phyloP scores from a whole-genome alignment of 2,329 filamentous ascomycete genomes.

The Beauveria asiatica region DNA sequence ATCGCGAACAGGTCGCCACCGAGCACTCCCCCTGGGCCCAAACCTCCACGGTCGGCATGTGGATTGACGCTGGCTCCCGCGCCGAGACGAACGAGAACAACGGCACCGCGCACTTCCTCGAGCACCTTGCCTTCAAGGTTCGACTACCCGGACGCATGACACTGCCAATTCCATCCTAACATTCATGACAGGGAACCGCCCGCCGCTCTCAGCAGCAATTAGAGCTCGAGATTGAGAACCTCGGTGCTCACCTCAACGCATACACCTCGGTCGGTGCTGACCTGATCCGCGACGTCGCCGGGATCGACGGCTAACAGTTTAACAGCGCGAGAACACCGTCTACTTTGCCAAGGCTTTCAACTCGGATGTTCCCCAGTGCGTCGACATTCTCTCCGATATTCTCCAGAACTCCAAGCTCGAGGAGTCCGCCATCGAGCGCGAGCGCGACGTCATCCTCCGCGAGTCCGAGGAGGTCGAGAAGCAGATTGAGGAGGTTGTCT shows the following conservation, averaged over 20 bases:
- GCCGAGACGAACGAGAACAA: slow-evolving; percentile 98
- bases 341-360: slow-evolving; percentile 99
- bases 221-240: slow-evolving; percentile 99
- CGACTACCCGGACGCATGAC: slow-evolving; percentile 7
- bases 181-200: slow-evolving; percentile 62
- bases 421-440: slow-evolving; percentile 82
- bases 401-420: slow-evolving; percentile 99
- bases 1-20: slow-evolving; percentile 68
- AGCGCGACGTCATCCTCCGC: slow-evolving; percentile 96
- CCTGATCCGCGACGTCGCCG: slow-evolving; percentile 18
- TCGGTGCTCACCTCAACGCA: slow-evolving; percentile 97
- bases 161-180: neutral
- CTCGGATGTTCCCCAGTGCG: slow-evolving; percentile 88
- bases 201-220: slow-evolving; percentile 94
- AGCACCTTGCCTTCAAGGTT: slow-evolving; percentile 99
- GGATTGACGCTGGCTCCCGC: slow-evolving; percentile 98
- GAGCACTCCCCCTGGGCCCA: slow-evolving; percentile 98
- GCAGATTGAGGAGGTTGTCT: slow-evolving; percentile 98
- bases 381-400: slow-evolving; percentile 98
- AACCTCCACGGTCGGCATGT: slow-evolving; percentile 96
- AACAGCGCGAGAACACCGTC: slow-evolving; percentile 93
- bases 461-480: slow-evolving; percentile 99
- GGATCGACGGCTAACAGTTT: slow-evolving; percentile 19
- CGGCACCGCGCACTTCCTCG: slow-evolving; percentile 98
- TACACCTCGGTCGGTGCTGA: slow-evolving; percentile 81